These are phyloP conservation scores for Cichorium intybus DNA, from an alignment of 140 eudicot genomes.

Conservation along the genomic window DNA sequence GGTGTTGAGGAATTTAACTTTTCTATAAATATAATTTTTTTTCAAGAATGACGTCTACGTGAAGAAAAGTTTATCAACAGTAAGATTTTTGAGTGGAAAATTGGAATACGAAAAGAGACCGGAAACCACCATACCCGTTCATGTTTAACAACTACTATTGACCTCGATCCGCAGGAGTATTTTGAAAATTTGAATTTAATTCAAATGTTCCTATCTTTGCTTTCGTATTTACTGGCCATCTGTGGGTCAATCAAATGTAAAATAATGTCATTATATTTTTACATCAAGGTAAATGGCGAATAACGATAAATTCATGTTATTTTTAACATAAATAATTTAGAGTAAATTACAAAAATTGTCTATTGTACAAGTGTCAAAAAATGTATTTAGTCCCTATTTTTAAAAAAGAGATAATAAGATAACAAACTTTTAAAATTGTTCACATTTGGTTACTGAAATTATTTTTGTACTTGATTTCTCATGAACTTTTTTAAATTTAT, in stretches of 20 bases:
- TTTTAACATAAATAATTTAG: too few relatives aligned
- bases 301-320: too few relatives aligned
- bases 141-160: slow-evolving; percentile 18
- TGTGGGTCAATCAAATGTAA: neutral
- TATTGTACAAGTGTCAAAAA: too few relatives aligned
- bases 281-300: neutral
- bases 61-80: neutral
- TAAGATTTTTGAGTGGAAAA: neutral
- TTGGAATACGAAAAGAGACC: neutral
- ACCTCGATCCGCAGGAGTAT: slow-evolving; percentile 12
- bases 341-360: too few relatives aligned
- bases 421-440: too few relatives aligned
- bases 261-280: neutral
- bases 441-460: too few relatives aligned
- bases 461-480: too few relatives aligned
- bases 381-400: too few relatives aligned
- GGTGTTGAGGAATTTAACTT: neutral
- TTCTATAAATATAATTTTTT: neutral
- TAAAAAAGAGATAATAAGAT: too few relatives aligned
- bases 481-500: too few relatives aligned
- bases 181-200: slow-evolving; percentile 6
- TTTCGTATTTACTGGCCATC: neutral
- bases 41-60: neutral
- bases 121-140: slow-evolving; percentile 14
- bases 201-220: slow-evolving; percentile 10